A percentile compares a stretch with the other conserved stretches of the same genome.
phyloP scores from a whole-genome alignment of 306 rosid species.

The Gynostemma pentaphyllum region DNA sequence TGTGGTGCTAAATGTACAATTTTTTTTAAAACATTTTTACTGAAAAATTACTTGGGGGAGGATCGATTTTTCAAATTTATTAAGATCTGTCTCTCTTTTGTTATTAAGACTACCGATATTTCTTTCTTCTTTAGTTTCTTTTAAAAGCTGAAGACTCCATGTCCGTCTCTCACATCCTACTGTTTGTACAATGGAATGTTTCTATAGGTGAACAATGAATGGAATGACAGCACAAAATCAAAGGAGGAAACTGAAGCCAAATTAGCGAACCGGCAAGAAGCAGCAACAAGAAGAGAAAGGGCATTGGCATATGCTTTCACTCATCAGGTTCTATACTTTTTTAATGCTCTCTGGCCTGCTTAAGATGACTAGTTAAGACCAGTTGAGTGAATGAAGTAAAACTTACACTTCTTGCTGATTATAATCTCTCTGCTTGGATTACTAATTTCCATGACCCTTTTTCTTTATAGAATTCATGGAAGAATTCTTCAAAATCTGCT shows the following conservation, averaged over 20 bases:
- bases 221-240: constrained; percentile 58
- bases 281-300: constrained; percentile 79
- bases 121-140: too few species aligned
- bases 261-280: constrained; percentile 40
- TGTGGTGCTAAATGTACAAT: too few species aligned
- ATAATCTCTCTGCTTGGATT: background rate
- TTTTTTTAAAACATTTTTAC: too few species aligned
- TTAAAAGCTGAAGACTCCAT: too few species aligned
- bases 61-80: too few species aligned
- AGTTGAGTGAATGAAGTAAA: too few species aligned
- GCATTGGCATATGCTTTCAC: constrained; percentile 80
- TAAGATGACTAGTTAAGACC: too few species aligned
- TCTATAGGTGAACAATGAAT: constrained; percentile 40
- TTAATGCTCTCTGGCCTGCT: background rate
- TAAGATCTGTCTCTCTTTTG: too few species aligned
- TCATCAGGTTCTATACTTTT: constrained; percentile 43
- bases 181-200: background rate
- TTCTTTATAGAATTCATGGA: constrained; percentile 48
- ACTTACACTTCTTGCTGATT: background rate
- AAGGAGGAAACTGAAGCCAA: constrained; percentile 65
- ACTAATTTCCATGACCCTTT: background rate
- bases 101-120: too few species aligned
- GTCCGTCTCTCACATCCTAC: too few species aligned
- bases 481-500: constrained; percentile 43
- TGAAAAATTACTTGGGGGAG: too few species aligned